A percentile compares a stretch with the other conserved stretches of the same genome.
phyloP scores from a whole-genome alignment of 306 rosid genomes.

The Luffa aegyptiaca region DNA sequence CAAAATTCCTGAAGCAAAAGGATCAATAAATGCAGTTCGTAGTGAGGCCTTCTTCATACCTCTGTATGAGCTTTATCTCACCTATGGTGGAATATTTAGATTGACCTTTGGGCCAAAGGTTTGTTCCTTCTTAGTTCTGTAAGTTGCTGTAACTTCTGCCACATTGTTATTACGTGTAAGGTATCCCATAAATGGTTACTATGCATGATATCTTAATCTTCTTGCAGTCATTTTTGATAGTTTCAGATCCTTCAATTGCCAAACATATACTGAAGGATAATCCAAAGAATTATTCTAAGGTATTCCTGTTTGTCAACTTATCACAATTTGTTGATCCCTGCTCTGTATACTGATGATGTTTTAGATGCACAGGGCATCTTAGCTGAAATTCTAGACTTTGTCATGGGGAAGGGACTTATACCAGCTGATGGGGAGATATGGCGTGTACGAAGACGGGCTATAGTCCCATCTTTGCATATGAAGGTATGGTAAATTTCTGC shows the following conservation, averaged over 20 bases:
- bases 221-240: slow-evolving; percentile 84
- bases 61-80: slow-evolving; percentile 73
- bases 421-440: slow-evolving; percentile 99
- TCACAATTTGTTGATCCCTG: slow-evolving; percentile 2
- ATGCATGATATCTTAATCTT: slow-evolving; percentile 1
- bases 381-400: slow-evolving; percentile 95
- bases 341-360: background rate
- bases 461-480: slow-evolving; percentile 85
- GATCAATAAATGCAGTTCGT: slow-evolving; percentile 47
- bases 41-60: slow-evolving; percentile 90
- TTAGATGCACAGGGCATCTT: slow-evolving; percentile 71
- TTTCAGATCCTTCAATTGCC: slow-evolving; percentile 90
- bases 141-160: background rate
- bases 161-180: background rate
- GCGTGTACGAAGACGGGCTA: slow-evolving; percentile 76
- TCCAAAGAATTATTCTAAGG: slow-evolving; percentile 94
- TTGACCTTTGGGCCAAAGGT: slow-evolving; percentile 97
- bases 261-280: slow-evolving; percentile 79
- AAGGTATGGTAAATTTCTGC: slow-evolving; percentile 36
- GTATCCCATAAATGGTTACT: background rate
- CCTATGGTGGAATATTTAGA: slow-evolving; percentile 86
- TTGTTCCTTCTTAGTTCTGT: slow-evolving; percentile 16
- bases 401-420: slow-evolving; percentile 97
- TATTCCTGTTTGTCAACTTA: slow-evolving; percentile 19
- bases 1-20: slow-evolving; percentile 85